Percentiles rank a stretch among this genome's conserved stretches.
Evolutionary conservation across 2,329 filamentous ascomycete species (phyloP).

Genomic region (Sporothrix humicola): DNA sequence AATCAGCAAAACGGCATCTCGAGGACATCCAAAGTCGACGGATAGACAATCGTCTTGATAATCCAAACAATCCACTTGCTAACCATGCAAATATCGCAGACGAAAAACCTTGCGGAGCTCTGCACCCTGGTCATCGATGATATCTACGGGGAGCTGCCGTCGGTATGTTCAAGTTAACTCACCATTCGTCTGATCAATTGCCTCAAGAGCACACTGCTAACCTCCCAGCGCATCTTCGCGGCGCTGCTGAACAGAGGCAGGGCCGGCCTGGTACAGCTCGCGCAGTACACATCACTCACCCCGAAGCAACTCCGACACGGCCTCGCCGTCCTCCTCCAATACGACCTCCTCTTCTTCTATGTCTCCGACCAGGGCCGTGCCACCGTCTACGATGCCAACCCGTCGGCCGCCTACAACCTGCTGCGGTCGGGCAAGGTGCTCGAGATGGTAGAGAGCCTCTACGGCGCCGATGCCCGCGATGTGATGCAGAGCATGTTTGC

Average conservation of each 20-base stretch:
- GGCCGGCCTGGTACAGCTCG: slow-evolving; percentile 71
- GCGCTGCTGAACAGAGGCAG: slow-evolving; percentile 80
- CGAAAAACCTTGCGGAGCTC: slow-evolving; percentile 81
- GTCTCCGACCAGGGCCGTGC: slow-evolving; percentile 62
- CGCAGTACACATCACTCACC: slow-evolving; percentile 72
- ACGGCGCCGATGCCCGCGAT: slow-evolving; percentile 75
- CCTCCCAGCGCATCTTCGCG: slow-evolving; percentile 78
- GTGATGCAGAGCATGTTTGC: slow-evolving; percentile 77
- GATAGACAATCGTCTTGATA: background rate
- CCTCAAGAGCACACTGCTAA: background rate
- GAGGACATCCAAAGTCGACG: no score
- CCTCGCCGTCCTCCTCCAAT: slow-evolving; percentile 83
- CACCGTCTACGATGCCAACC: slow-evolving; percentile 80
- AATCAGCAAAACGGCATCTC: background rate
- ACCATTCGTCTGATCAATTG: slow-evolving; percentile 2
- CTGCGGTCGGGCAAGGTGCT: slow-evolving; percentile 82
- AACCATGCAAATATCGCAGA: slow-evolving; percentile 50
- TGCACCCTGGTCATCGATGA: slow-evolving; percentile 89
- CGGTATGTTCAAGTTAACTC: slow-evolving; percentile 63
- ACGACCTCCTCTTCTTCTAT: slow-evolving; percentile 81
- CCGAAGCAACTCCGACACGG: slow-evolving; percentile 80
- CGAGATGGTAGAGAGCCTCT: slow-evolving; percentile 72
- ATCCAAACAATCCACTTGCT: slow-evolving; percentile 35
- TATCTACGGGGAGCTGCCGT: slow-evolving; percentile 87
- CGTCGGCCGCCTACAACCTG: slow-evolving; percentile 79